These are phyloP conservation scores for Asterella californica DNA, from an alignment of 225 moss, liverwort and hornwort genomes.

Conservation along the genomic window DNA sequence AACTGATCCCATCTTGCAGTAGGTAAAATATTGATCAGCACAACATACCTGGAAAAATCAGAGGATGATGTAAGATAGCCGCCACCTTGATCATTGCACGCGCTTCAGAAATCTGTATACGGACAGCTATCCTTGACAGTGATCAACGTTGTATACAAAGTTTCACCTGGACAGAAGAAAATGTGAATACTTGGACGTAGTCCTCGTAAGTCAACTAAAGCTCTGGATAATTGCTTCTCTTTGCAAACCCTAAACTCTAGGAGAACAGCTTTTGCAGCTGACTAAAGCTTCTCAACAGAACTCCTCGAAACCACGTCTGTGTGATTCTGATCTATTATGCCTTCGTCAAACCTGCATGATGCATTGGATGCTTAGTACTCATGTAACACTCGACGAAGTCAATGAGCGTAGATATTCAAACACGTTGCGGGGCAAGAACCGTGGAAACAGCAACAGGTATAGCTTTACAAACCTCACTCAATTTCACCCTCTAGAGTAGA, in stretches of 20 bases:
- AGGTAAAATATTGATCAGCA: neutral
- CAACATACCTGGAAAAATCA: neutral
- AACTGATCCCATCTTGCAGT: neutral
- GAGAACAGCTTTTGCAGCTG: neutral
- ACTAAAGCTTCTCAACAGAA: neutral
- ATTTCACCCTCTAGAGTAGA: neutral
- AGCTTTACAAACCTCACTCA: neutral
- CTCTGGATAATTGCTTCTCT: neutral
- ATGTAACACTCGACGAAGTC: neutral
- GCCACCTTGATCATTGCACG: neutral
- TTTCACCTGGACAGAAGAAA: neutral
- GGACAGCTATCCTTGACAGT: neutral
- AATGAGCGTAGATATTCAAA: neutral
- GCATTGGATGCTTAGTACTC: neutral
- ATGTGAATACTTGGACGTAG: neutral
- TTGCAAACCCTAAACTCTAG: neutral
- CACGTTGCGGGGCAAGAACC: neutral
- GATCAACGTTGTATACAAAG: neutral
- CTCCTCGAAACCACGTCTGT: neutral
- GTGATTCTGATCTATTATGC: neutral
- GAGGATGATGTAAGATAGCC: neutral
- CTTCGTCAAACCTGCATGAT: neutral
- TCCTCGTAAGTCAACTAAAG: neutral
- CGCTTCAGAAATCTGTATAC: neutral
- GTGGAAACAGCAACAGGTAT: neutral